These are phyloP conservation scores for Phalaenopsis aphrodite DNA, from an alignment of 106 monocot species.

Conservation along the genomic window DNA sequence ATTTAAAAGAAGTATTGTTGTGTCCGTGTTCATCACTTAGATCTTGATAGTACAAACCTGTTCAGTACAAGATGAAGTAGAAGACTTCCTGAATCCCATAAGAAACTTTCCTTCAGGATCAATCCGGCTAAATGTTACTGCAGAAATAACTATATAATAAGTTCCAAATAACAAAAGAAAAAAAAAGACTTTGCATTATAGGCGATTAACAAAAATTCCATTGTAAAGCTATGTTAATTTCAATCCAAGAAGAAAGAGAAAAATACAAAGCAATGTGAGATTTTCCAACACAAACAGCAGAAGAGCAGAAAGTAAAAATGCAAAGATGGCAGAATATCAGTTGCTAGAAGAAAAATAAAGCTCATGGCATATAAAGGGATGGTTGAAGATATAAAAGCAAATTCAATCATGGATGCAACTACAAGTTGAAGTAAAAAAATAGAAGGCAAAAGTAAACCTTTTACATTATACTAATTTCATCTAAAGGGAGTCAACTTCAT, in stretches of 20 bases:
- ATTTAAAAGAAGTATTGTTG: not conserved
- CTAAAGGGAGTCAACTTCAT: not conserved
- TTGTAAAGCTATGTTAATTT: not conserved
- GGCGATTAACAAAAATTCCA: not conserved
- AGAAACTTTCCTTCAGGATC: slow-evolving; percentile 94
- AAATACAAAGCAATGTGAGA: not conserved
- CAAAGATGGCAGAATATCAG: not conserved
- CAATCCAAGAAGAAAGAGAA: not conserved
- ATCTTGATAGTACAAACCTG: slow-evolving; percentile 35
- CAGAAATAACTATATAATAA: slow-evolving; percentile 14
- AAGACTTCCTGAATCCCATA: slow-evolving; percentile 94
- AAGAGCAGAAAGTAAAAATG: not conserved
- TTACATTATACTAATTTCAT: not conserved
- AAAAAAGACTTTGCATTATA: not conserved
- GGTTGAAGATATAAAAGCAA: not conserved
- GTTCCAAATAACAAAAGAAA: slow-evolving; percentile 5
- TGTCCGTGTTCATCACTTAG: not conserved
- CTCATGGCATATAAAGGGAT: not conserved
- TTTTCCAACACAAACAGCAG: not conserved
- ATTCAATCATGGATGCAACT: slow-evolving; percentile 1
- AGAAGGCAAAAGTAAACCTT: not conserved
- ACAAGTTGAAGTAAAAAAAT: not conserved
- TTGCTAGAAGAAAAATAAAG: not conserved
- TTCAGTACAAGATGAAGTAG: slow-evolving; percentile 30
- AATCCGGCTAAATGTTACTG: slow-evolving; percentile 97